Evolutionary conservation across 1,284 basidiomycete species (phyloP).

Genomic region (Earliella scabrosa): DNA sequence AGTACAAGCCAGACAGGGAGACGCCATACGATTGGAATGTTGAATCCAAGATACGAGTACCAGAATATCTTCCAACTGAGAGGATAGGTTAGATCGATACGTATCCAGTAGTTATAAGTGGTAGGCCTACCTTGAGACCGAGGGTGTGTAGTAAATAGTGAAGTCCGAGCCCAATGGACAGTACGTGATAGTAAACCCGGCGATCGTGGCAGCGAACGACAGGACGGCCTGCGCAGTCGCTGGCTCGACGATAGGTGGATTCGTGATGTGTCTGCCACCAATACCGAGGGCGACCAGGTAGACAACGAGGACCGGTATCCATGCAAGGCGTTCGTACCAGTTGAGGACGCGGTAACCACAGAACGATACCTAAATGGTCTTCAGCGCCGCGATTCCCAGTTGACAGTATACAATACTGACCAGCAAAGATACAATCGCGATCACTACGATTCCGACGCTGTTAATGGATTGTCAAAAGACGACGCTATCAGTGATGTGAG

Average conservation of each 20-base stretch:
- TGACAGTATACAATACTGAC: constrained; percentile 43
- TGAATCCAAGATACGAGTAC: constrained; percentile 77
- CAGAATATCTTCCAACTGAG: constrained; percentile 70
- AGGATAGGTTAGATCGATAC: not conserved
- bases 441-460: constrained; percentile 90
- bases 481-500: not conserved
- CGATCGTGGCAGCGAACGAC: constrained; percentile 70
- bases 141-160: constrained; percentile 65
- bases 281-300: constrained; percentile 79
- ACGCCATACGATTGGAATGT: constrained; percentile 64
- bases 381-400: not conserved
- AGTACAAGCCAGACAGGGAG: not conserved
- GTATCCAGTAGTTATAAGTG: not conserved
- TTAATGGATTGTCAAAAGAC: constrained; percentile 2
- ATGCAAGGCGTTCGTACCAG: constrained; percentile 78
- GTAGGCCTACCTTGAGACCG: constrained; percentile 54
- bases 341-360: constrained; percentile 78
- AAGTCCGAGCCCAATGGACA: constrained; percentile 74
- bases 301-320: constrained; percentile 80
- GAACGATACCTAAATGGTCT: constrained; percentile 68
- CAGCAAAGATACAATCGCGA: constrained; percentile 76
- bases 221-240: constrained; percentile 58
- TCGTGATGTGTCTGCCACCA: constrained; percentile 66
- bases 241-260: constrained; percentile 46
- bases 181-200: constrained; percentile 77